Evolutionary conservation across 768 basidiomycete genomes (phyloP).

Genomic region (Boletus tomentosulus): DNA sequence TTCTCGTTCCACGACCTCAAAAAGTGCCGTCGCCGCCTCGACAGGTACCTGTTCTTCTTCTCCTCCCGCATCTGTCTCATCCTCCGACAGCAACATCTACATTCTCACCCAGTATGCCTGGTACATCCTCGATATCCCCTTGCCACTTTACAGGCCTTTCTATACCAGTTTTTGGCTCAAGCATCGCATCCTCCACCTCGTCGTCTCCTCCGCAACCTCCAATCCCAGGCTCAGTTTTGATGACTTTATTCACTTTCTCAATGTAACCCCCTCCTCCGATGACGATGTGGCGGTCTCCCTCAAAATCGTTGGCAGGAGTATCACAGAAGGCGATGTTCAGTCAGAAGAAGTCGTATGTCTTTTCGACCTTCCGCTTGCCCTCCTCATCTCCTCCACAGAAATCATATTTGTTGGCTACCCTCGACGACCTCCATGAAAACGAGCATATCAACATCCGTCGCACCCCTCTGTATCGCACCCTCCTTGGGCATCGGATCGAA

Average conservation of each 20-base stretch:
- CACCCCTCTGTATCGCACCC: conserved; percentile 39
- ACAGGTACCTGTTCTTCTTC: conserved; percentile 36
- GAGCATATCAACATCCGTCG: conserved; percentile 31
- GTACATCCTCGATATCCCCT: conserved; percentile 62
- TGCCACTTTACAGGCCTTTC: conserved; percentile 40
- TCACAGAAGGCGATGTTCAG: conserved; percentile 41
- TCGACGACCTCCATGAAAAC: conserved; percentile 37
- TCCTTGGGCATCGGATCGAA: conserved; percentile 26
- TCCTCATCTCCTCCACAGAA: conserved; percentile 29
- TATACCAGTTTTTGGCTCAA: conserved; percentile 46
- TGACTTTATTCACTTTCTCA: conserved; percentile 37
- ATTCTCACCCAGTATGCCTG: conserved; percentile 59
- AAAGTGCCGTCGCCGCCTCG: conserved; percentile 29
- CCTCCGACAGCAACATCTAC: conserved; percentile 51
- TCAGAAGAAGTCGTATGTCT: conserved; percentile 45
- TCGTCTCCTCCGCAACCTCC: conserved; percentile 37
- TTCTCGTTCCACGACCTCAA: conserved; percentile 43
- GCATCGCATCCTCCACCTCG: conserved; percentile 48
- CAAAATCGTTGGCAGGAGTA: conserved; percentile 40
- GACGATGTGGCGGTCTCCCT: conserved; percentile 31
- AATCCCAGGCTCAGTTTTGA: conserved; percentile 35
- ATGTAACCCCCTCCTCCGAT: conserved; percentile 24
- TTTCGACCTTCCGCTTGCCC: background rate
- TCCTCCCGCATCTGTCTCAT: conserved; percentile 9
- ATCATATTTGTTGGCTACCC: conserved; percentile 38